Evolutionary conservation across 768 basidiomycete species (phyloP).

Genomic region (Hortiboletus flavorubellus): DNA sequence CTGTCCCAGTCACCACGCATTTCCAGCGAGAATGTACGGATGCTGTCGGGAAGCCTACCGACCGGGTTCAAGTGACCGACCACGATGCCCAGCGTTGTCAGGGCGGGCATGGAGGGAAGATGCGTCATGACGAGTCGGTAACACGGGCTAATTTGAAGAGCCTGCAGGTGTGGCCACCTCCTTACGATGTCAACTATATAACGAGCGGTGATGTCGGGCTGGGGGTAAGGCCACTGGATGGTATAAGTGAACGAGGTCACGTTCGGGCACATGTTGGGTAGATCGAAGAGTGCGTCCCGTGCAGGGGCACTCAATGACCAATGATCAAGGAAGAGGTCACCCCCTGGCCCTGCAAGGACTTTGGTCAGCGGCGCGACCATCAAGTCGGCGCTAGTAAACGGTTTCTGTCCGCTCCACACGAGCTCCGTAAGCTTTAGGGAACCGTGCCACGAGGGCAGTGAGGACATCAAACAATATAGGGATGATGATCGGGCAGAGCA

Average conservation of each 20-base stretch:
- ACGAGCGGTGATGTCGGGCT: no score
- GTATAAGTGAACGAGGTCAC: background rate
- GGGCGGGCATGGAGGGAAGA: background rate
- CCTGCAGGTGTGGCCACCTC: background rate
- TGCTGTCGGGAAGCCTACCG: background rate
- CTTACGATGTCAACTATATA: background rate
- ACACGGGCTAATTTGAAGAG: background rate
- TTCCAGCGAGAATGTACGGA: background rate
- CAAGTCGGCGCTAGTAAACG: background rate
- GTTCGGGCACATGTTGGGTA: background rate
- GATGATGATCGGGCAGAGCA: background rate
- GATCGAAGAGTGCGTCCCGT: background rate
- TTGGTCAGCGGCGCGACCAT: background rate
- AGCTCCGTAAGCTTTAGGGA: background rate
- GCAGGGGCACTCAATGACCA: no score
- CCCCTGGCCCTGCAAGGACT: background rate
- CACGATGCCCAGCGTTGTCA: background rate
- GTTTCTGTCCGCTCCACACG: background rate
- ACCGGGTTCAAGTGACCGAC: fast-evolving
- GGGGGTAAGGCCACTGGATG: no score
- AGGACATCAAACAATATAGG: background rate
- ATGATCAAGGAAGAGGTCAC: background rate
- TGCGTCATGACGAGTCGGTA: background rate
- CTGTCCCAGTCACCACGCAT: no score
- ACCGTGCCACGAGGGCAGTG: no score